Base-by-base conservation (phyloP, 2,329 filamentous ascomycete species). In the Xylaria sp. region DNA sequence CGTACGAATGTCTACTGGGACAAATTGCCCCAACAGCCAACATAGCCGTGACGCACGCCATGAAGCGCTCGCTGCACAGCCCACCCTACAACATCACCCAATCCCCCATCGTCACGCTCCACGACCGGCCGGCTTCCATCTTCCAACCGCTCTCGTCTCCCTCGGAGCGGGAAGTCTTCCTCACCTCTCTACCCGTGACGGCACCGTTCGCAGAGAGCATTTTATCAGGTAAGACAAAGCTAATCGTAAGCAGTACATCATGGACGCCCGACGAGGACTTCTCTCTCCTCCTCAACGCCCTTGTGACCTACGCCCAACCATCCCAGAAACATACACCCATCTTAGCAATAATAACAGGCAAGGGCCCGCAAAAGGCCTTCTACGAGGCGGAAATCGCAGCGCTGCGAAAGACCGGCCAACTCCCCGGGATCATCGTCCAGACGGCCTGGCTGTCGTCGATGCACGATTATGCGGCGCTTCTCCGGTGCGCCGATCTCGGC, bases 211-310 rank as follows among this genome's bases (percentile, higher is more conserved):
- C 89, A 0, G 78, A 86, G 8, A 83, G 87, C 61, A 88, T 95
- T 39, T 77, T 88, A 25, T 81, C 84, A 18, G 87, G 88, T 5
- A 83, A 83, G 9, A 87, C 88, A 63, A 89, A 87, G 36, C 85
- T 99, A 2, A 82, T 99, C 8, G 93, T 98, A 46, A 97, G 93
- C 82, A 96, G 94, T 67, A 99, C 96, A 0, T 98, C 94, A 12
- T 99, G 96, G 96, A 99, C 96, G 0, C 89, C 94, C 0, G 96
- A 99, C 76, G 96, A 99, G 80, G 95, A 99, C 80, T 98, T 99
- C 79, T 91, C 90, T 0, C 82, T 99, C 4, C 86, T 99, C 2
- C 90, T 99, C 3, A 90, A 94, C 60, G 94, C 94, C 0, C 84
- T 99, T 0, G 89, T 93, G 12, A 80, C 83, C 8, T 98, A 98